Base-by-base conservation (phyloP, 2,329 filamentous ascomycete genomes). In the Penicillium sp. region DNA sequence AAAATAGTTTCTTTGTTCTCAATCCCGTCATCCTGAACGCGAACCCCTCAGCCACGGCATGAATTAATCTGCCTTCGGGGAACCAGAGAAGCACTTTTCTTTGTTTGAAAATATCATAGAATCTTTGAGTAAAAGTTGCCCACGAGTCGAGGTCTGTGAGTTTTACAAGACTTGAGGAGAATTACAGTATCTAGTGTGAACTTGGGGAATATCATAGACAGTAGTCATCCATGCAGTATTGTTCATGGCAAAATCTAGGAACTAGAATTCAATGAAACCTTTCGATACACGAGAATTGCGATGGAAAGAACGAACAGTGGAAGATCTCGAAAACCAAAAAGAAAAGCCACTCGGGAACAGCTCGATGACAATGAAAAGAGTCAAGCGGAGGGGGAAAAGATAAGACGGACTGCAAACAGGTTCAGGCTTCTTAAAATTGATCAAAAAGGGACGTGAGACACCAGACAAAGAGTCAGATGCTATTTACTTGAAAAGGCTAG, bases 1-100 rank as follows among this genome's bases (percentile, higher is more conserved):
- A 22, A 37, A 59, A 54, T 44, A 54, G 28, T 24, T 40, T 17
- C 50, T 62, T 62, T 50, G 49, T 45, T 55, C 13, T 12, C 17
- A 30, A 24, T 13, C 2, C 38, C 12, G 56, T 13, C 15, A 19
- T 3, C 5, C 17, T n/a, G 35, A 37, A 17, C 15, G n/a, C 12
- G 5, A 22, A 33, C 3, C 13, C 19, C n/a, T 44, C 35, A 19
- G 10, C 26, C 35, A 53, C 24, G 45, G 19, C 19, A 6, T 19
- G 26, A 51, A 53, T 26, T 24, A 42, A 3, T 44, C 15, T 15
- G 38, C 10, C 5, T 13, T 28, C 7, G 45, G 3, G 10, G 22
- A 7, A 4, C 19, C 1, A 17, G 24, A 4, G 8, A 19, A 19
- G 15, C 10, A 8, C 3, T 2, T 7, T 51, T 24, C 28, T 51